These are phyloP conservation scores for Plantago elongata DNA, from an alignment of 257 asterid genomes.

Conservation along the genomic window DNA sequence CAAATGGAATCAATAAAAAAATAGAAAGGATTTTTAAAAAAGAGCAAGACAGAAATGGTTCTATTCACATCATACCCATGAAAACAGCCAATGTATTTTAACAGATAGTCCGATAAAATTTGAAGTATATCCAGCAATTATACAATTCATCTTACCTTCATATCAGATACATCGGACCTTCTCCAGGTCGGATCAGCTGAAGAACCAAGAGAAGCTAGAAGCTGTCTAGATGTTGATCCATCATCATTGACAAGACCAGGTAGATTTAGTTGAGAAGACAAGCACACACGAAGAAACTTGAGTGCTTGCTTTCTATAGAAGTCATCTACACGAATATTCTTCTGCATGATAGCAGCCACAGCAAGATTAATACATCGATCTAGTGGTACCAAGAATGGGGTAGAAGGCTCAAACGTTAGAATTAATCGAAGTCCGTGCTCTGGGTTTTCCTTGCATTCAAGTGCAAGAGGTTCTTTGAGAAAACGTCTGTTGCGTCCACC, in stretches of 20 bases:
- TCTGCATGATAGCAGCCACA: conserved; percentile 89
- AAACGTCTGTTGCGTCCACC: conserved; percentile 99
- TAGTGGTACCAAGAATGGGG: conserved; percentile 94
- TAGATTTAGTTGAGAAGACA: conserved; percentile 94
- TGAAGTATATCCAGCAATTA: conserved; percentile 14
- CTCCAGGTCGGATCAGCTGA: conserved; percentile 81
- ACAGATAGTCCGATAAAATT: conserved; percentile 5
- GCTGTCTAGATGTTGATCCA: conserved; percentile 61
- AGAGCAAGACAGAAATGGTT: conserved; percentile 11
- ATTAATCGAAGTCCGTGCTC: conserved; percentile 96
- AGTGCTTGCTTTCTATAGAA: conserved; percentile 90
- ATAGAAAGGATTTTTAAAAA: background rate
- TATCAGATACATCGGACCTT: conserved; percentile 85
- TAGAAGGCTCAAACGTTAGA: conserved; percentile 96
- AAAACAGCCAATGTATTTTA: conserved; percentile 2
- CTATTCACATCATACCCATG: conserved; percentile 4
- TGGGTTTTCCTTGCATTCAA: conserved; percentile 98
- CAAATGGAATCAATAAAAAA: background rate
- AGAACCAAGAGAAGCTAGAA: conserved; percentile 68
- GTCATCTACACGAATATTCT: conserved; percentile 57
- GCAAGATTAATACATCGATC: conserved; percentile 98
- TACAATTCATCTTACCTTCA: conserved; percentile 54
- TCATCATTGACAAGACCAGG: conserved; percentile 83
- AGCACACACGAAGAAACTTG: conserved; percentile 87
- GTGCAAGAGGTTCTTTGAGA: conserved; percentile 95